Conservation (phyloP, 768 basidiomycete genomes). For the Dentipellis fragilis region DNA sequence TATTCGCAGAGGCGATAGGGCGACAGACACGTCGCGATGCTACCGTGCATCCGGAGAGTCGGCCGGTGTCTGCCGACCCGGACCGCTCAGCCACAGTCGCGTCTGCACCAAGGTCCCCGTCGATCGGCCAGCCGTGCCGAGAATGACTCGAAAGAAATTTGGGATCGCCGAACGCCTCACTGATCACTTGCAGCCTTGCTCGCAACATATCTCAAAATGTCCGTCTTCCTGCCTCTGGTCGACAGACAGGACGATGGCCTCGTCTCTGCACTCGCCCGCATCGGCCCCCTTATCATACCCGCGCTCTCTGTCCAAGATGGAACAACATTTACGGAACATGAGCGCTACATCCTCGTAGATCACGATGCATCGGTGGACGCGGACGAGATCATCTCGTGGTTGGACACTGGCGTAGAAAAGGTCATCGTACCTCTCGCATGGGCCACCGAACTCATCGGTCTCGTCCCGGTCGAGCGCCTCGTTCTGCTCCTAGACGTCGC, state of each 20-base stretch:
- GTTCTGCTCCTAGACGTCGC: constrained; percentile 67
- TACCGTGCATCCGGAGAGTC: no score
- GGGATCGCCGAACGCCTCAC: background rate
- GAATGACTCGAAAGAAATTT: background rate
- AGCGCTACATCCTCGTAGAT: constrained; percentile 48
- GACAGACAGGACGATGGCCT: constrained; percentile 20
- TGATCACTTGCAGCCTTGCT: background rate
- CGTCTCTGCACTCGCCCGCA: constrained; percentile 52
- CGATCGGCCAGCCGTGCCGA: background rate
- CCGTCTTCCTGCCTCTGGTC: constrained; percentile 17
- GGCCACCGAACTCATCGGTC: constrained; percentile 56
- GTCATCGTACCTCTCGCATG: constrained; percentile 63
- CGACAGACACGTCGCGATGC: no score
- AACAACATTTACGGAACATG: constrained; percentile 21
- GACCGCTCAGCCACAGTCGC: no score
- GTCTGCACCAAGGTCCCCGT: no score
- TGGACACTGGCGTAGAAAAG: constrained; percentile 76
- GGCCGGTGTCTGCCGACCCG: no score
- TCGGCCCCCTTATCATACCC: constrained; percentile 67
- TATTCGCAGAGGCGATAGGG: no score
- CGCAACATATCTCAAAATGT: constrained; percentile 13
- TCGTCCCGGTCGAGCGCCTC: constrained; percentile 62
- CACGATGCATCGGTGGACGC: constrained; percentile 31
- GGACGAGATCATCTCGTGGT: constrained; percentile 50
- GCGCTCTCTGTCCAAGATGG: constrained; percentile 17